phyloP scores from a whole-genome alignment of 2,329 filamentous ascomycete genomes.

The Fusarium pininemorale region DNA sequence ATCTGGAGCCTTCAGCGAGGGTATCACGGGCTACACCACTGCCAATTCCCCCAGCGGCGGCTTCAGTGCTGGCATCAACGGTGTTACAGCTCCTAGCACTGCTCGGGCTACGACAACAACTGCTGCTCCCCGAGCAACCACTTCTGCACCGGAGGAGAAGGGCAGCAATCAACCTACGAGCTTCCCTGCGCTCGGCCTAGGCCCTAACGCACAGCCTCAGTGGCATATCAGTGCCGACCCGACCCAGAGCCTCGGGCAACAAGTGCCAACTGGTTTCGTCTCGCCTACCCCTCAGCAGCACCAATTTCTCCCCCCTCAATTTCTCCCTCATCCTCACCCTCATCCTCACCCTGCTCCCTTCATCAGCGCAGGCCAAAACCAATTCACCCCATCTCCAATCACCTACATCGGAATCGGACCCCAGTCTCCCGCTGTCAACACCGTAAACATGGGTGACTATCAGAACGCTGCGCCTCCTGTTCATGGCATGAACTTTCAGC shows the following conservation, averaged over 20 bases:
- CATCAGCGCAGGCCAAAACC: slow-evolving; percentile 15
- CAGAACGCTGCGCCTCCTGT: slow-evolving; percentile 54
- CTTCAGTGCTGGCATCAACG: slow-evolving; percentile 30
- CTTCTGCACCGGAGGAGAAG: slow-evolving; percentile 13
- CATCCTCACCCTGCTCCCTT: slow-evolving; percentile 20
- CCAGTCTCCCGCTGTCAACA: slow-evolving; percentile 41
- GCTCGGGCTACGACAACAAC: slow-evolving; percentile 1
- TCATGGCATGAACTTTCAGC: slow-evolving; percentile 63
- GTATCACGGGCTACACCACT: slow-evolving; percentile 24
- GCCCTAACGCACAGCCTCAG: slow-evolving; percentile 39
- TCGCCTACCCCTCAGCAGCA: slow-evolving; percentile 30
- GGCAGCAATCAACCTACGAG: slow-evolving; percentile 25
- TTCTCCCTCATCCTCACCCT: slow-evolving; percentile 26
- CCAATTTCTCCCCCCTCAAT: slow-evolving; percentile 13
- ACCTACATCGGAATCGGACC: slow-evolving; percentile 44
- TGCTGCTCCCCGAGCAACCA: not conserved
- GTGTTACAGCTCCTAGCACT: slow-evolving; percentile 10
- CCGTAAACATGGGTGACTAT: slow-evolving; percentile 50
- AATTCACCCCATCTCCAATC: slow-evolving; percentile 17
- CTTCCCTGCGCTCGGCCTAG: slow-evolving; percentile 45
- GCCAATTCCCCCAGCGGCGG: slow-evolving; percentile 40
- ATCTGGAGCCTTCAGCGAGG: not conserved
- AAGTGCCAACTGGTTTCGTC: slow-evolving; percentile 35
- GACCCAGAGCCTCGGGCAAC: slow-evolving; percentile 45
- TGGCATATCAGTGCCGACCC: slow-evolving; percentile 50